Conservation (phyloP, 2,329 filamentous ascomycete genomes). For the Sporothrix mexicana region DNA sequence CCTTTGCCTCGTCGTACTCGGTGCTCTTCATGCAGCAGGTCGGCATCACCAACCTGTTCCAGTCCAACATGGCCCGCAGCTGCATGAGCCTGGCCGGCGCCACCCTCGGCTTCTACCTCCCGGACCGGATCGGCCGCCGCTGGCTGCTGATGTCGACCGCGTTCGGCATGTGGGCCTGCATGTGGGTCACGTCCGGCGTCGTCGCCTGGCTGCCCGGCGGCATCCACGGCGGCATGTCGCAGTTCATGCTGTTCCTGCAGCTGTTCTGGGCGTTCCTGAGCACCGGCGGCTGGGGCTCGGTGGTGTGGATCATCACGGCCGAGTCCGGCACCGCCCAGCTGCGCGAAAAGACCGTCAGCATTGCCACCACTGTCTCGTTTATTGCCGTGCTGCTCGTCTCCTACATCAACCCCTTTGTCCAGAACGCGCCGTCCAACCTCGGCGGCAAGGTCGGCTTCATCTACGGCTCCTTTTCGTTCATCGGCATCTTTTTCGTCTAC, state of each 20-base stretch:
- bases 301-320: conserved; percentile 19
- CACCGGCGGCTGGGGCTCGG: conserved; percentile 10
- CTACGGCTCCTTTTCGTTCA: conserved; percentile 38
- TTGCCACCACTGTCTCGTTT: conserved; percentile 2
- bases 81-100: background rate
- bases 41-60: background rate
- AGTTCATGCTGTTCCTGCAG: conserved; percentile 15
- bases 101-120: background rate
- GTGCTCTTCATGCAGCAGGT: conserved; percentile 16
- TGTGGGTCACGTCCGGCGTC: conserved; percentile 5
- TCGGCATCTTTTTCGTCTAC: conserved; percentile 7
- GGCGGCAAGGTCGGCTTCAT: conserved; percentile 39
- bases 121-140: conserved; percentile 17
- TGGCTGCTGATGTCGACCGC: background rate
- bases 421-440: conserved; percentile 34
- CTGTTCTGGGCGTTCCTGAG: background rate
- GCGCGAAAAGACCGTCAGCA: background rate
- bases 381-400: conserved; percentile 33
- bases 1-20: background rate
- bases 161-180: conserved; percentile 7
- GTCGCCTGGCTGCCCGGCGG: background rate
- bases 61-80: conserved; percentile 4
- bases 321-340: conserved; percentile 21
- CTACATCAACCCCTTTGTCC: conserved; percentile 37
- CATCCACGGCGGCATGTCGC: background rate